Conservation (phyloP, 768 basidiomycete species). For the Pisolithus orientalis region DNA sequence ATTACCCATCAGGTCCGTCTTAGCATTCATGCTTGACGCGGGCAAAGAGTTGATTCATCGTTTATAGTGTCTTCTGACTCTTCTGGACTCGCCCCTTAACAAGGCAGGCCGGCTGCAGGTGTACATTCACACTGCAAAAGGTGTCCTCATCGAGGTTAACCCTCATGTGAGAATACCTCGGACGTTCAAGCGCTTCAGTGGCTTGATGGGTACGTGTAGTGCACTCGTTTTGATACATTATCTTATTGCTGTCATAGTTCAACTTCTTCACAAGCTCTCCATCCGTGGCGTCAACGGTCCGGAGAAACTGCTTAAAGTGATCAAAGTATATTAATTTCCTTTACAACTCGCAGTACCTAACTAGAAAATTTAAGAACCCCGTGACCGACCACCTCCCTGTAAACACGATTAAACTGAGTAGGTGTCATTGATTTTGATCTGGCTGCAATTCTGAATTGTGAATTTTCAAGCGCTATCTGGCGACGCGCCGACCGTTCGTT, state of each 20-base stretch:
- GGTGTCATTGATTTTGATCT: conserved; percentile 26
- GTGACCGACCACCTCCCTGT: conserved; percentile 89
- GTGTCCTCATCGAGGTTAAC: conserved; percentile 96
- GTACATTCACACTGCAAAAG: conserved; percentile 95
- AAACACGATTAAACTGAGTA: conserved; percentile 94
- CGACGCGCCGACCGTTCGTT: conserved; percentile 74
- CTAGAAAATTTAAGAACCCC: conserved; percentile 60
- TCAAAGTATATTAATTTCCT: conserved; percentile 57
- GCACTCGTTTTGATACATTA: background rate
- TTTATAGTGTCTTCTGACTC: conserved; percentile 82
- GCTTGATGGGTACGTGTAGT: conserved; percentile 79
- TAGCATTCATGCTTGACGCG: background rate
- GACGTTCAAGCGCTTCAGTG: conserved; percentile 98
- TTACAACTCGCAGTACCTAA: background rate
- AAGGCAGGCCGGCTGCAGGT: conserved; percentile 96
- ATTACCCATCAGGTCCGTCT: conserved; percentile 90
- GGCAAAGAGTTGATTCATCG: background rate
- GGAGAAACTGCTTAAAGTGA: conserved; percentile 94
- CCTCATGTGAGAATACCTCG: conserved; percentile 96
- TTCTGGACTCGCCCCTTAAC: conserved; percentile 96
- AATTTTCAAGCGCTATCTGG: conserved; percentile 72
- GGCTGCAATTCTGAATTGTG: conserved; percentile 1
- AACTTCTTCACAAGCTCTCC: conserved; percentile 92
- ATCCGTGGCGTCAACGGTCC: conserved; percentile 96
- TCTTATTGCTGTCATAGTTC: conserved; percentile 48